phyloP scores from a whole-genome alignment of 2,329 filamentous ascomycete species.

The Aaosphaeria pasadenensis region DNA sequence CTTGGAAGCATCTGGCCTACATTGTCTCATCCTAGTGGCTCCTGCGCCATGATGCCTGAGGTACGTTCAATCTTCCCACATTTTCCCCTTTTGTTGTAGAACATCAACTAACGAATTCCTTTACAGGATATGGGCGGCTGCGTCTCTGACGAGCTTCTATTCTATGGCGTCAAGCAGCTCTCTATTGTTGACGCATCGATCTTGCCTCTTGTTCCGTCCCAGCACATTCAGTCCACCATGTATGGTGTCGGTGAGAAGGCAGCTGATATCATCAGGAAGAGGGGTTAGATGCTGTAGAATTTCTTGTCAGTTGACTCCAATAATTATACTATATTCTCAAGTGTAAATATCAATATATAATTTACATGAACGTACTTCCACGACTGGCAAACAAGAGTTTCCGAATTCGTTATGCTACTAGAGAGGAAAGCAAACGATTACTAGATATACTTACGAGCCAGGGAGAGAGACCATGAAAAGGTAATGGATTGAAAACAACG shows the following conservation, averaged over 20 bases:
- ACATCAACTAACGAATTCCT: background rate
- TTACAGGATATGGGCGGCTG: conserved; percentile 19
- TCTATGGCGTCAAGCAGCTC: conserved; percentile 26
- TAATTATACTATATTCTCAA: no score
- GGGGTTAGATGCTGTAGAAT: conserved; percentile 3
- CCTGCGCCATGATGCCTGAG: conserved; percentile 33
- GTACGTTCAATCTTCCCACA: conserved; percentile 6
- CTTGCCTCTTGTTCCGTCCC: conserved; percentile 27
- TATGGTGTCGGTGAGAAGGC: conserved; percentile 35
- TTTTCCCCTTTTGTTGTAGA: background rate
- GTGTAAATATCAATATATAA: no score
- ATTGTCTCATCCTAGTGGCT: conserved; percentile 23
- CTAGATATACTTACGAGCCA: no score
- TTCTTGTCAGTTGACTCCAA: background rate
- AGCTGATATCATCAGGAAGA: conserved; percentile 26
- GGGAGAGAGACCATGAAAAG: no score
- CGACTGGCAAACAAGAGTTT: no score
- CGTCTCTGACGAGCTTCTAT: conserved; percentile 22
- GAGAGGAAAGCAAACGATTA: no score
- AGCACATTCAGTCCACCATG: conserved; percentile 32
- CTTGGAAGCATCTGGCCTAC: conserved; percentile 17
- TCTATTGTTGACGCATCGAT: conserved; percentile 31
- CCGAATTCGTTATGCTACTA: no score
- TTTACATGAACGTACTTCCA: no score
- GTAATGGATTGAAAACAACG: no score